Conservation (phyloP, 352 stramenopile species). For the Phytophthora capsici region DNA sequence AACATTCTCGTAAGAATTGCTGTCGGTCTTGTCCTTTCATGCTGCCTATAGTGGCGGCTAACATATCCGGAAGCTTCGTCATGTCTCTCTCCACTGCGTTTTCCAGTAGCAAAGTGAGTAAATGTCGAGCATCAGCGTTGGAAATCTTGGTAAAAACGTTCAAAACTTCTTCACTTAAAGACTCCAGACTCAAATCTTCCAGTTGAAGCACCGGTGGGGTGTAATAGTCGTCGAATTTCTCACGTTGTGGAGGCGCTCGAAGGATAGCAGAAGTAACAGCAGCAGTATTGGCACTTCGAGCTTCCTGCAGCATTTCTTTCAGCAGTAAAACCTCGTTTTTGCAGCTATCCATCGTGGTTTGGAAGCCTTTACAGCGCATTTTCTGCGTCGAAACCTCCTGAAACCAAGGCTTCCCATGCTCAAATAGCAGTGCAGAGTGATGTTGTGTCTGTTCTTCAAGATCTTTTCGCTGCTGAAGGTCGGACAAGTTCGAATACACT, state of each 20-base stretch:
- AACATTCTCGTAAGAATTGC: conserved; percentile 64
- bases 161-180: conserved; percentile 49
- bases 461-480: conserved; percentile 23
- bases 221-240: conserved; percentile 29
- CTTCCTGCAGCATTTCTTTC: conserved; percentile 49
- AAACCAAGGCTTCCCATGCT: conserved; percentile 59
- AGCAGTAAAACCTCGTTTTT: conserved; percentile 51
- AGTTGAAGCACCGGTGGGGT: conserved; percentile 36
- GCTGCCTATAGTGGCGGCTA: conserved; percentile 52
- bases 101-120: conserved; percentile 49
- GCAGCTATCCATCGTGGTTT: conserved; percentile 18
- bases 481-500: conserved; percentile 52
- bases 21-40: conserved; percentile 49
- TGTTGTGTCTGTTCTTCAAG: conserved; percentile 16
- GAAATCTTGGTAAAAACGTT: conserved; percentile 53
- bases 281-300: conserved; percentile 28
- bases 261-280: neutral
- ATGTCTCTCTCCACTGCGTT: conserved; percentile 47
- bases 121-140: conserved; percentile 39
- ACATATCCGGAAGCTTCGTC: conserved; percentile 43
- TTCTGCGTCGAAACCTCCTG: conserved; percentile 43
- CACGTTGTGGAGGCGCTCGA: conserved; percentile 12
- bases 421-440: conserved; percentile 52
- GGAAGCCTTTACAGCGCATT: conserved; percentile 24
- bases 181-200: conserved; percentile 55